Evolutionary conservation across 345 rosid species (phyloP).

Genomic region (Aethionema arabicum): DNA sequence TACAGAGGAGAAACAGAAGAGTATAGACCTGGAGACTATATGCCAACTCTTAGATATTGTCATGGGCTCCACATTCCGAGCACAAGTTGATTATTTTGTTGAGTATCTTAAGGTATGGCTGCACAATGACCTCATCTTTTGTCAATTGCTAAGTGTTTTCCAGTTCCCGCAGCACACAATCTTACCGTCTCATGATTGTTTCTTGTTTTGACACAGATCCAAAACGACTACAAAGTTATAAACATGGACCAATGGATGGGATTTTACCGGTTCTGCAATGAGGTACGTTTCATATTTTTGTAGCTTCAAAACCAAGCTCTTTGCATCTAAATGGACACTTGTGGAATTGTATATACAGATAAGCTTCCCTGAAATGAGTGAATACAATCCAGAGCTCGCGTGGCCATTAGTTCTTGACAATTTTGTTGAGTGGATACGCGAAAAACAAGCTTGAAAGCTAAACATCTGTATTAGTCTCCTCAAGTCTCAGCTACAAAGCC

Average conservation of each 20-base stretch:
- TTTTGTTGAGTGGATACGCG: conserved; percentile 97
- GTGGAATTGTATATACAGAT: conserved; percentile 51
- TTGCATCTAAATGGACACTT: background rate
- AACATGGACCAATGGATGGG: conserved; percentile 98
- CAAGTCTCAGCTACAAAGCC: conserved; percentile 50
- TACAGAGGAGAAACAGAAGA: conserved; percentile 90
- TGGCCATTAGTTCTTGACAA: conserved; percentile 98
- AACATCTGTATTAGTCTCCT: conserved; percentile 24
- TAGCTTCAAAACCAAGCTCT: conserved; percentile 3
- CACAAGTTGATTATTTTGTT: conserved; percentile 71
- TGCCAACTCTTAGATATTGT: conserved; percentile 82
- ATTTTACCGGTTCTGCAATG: conserved; percentile 79
- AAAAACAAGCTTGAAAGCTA: conserved; percentile 52
- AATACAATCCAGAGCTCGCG: conserved; percentile 88
- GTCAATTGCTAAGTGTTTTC: background rate
- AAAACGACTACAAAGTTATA: conserved; percentile 88
- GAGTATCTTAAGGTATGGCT: conserved; percentile 42
- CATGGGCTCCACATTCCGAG: conserved; percentile 66
- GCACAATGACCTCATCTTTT: background rate
- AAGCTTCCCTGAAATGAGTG: conserved; percentile 75
- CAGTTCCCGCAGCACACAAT: background rate
- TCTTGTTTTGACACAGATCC: conserved; percentile 51
- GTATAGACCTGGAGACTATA: conserved; percentile 83
- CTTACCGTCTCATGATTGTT: background rate
- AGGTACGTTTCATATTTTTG: conserved; percentile 50